These are phyloP conservation scores for Oidiodendron maius DNA, from an alignment of 495 filamentous ascomycete species.

Conservation along the genomic window DNA sequence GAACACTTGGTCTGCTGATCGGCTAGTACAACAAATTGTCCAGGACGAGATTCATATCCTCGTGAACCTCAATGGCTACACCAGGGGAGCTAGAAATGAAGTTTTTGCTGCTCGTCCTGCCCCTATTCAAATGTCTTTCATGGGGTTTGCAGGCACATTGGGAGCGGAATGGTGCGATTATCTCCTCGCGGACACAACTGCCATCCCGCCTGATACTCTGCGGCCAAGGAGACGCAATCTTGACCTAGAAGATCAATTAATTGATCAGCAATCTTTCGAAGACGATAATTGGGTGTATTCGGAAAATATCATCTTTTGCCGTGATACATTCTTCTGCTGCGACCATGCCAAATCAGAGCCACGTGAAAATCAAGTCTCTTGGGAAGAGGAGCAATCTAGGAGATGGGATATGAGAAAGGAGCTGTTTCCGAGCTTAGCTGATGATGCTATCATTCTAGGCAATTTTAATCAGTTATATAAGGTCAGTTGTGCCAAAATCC, in stretches of 20 bases:
- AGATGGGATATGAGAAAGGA: constrained; percentile 95
- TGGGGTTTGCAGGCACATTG: constrained; percentile 96
- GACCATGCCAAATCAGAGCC: constrained; percentile 93
- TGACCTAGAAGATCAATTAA: constrained; percentile 61
- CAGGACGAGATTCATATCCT: constrained; percentile 94
- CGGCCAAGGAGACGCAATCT: constrained; percentile 71
- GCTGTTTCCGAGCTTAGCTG: constrained; percentile 76
- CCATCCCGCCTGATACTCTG: constrained; percentile 77
- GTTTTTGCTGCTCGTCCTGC: constrained; percentile 93
- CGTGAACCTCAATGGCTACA: constrained; percentile 97
- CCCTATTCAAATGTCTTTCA: constrained; percentile 99
- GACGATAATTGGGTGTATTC: constrained; percentile 84
- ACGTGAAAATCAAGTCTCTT: constrained; percentile 43
- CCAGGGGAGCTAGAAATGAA: constrained; percentile 93
- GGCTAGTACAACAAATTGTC: constrained; percentile 82
- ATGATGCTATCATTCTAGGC: constrained; percentile 86
- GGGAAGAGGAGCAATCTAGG: constrained; percentile 79
- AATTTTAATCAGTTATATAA: constrained; percentile 99
- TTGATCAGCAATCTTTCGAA: constrained; percentile 61
- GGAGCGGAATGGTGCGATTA: constrained; percentile 99
- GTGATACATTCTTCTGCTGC: constrained; percentile 98
- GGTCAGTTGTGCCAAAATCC: too few relatives aligned
- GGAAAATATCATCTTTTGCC: constrained; percentile 91
- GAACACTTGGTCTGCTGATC: constrained; percentile 79
- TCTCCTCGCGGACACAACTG: constrained; percentile 82